Conservation (phyloP, 352 stramenopile genomes). For the Pythium rishiriense region DNA sequence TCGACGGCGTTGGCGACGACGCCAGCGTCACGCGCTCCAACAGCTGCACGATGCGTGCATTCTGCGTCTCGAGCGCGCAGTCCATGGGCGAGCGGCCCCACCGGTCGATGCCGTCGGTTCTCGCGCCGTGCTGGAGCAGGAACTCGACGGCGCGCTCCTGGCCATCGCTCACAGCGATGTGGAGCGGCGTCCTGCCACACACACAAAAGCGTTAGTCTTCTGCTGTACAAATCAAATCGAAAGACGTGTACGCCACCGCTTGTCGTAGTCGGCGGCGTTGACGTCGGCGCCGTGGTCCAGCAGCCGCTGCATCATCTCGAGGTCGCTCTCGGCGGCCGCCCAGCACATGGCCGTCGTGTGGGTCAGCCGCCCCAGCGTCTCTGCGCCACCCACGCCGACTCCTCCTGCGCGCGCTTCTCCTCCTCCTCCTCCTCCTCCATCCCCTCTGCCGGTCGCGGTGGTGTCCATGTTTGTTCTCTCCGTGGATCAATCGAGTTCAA, state of each 20-base stretch:
- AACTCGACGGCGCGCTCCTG: slow-evolving; percentile 60
- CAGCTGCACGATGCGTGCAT: slow-evolving; percentile 48
- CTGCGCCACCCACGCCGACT: not conserved
- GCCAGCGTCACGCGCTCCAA: slow-evolving; percentile 37
- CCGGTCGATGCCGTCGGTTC: slow-evolving; percentile 52
- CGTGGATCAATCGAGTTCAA: not conserved
- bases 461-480: not conserved
- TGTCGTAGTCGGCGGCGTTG: slow-evolving; percentile 77
- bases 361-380: slow-evolving; percentile 31
- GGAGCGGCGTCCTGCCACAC: slow-evolving; percentile 56
- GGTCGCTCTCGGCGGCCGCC: slow-evolving; percentile 62
- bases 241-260: slow-evolving; percentile 36
- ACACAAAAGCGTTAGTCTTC: not conserved
- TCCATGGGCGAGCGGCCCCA: slow-evolving; percentile 74
- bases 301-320: slow-evolving; percentile 59
- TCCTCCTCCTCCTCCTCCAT: not conserved
- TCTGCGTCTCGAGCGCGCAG: slow-evolving; percentile 55
- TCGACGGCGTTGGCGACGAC: not conserved
- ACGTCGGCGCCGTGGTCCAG: slow-evolving; percentile 65
- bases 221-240: not conserved
- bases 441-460: not conserved
- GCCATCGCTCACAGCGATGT: slow-evolving; percentile 73
- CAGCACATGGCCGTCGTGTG: slow-evolving; percentile 80
- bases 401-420: not conserved
- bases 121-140: slow-evolving; percentile 58